phyloP scores from a whole-genome alignment of 192 early-diverging fungal genomes.

The Linnemannia schmuckeri region DNA sequence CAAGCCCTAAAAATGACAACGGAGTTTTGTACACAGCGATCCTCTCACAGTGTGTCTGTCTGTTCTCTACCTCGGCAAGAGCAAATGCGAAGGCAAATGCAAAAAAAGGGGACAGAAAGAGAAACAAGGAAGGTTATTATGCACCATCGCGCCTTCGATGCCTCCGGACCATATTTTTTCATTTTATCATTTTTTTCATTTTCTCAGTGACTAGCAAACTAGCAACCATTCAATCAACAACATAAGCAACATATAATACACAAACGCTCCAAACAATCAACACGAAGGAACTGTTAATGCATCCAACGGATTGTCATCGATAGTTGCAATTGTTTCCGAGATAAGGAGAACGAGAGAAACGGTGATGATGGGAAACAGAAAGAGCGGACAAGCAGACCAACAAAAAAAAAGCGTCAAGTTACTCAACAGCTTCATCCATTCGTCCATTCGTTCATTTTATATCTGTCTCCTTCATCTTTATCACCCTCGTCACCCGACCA shows the following conservation, averaged over 20 bases:
- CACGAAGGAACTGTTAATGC: neutral
- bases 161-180: neutral
- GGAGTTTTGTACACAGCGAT: too few relatives aligned
- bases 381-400: neutral
- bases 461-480: neutral
- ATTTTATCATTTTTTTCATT: neutral
- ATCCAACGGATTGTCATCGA: neutral
- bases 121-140: neutral
- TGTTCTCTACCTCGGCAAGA: too few relatives aligned
- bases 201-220: neutral
- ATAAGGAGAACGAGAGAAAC: neutral
- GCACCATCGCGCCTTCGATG: neutral
- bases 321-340: neutral
- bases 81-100: too few relatives aligned
- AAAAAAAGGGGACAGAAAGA: too few relatives aligned
- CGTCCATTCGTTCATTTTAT: too few relatives aligned
- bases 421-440: too few relatives aligned
- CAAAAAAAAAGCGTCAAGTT: too few relatives aligned
- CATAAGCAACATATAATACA: neutral
- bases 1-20: too few relatives aligned
- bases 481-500: neutral
- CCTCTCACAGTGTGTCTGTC: too few relatives aligned
- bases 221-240: neutral
- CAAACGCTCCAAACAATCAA: neutral
- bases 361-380: neutral